These are phyloP conservation scores for Acacia concinna DNA, from an alignment of 331 rosid genomes.

Conservation along the genomic window DNA sequence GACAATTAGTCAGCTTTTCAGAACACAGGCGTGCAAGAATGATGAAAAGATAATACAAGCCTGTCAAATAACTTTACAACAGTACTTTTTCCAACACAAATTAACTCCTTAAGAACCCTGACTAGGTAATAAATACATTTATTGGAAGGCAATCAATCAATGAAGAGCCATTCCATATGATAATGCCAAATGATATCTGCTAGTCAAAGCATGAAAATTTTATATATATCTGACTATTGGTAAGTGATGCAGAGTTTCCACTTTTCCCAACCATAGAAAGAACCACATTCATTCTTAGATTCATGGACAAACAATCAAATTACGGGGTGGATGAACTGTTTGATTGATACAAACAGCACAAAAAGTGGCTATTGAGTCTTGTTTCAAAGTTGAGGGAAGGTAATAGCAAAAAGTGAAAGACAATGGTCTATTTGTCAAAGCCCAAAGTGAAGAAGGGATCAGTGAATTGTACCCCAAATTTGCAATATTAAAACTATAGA, in stretches of 20 bases:
- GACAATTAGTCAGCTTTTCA: slow-evolving; percentile 28
- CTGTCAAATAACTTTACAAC: background rate
- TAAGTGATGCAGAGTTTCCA: background rate
- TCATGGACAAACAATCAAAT: slow-evolving; percentile 1
- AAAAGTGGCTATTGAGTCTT: slow-evolving; percentile 13
- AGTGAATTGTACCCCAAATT: background rate
- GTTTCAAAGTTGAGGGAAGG: slow-evolving; percentile 1
- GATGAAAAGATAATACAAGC: background rate
- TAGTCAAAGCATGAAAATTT: slow-evolving; percentile 12
- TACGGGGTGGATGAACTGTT: background rate
- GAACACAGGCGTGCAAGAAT: slow-evolving; percentile 12
- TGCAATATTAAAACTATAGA: background rate
- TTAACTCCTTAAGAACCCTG: background rate
- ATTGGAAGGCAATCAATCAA: slow-evolving; percentile 2
- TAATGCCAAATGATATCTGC: background rate
- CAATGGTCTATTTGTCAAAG: slow-evolving; percentile 3
- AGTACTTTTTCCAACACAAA: background rate
- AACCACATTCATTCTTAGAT: background rate
- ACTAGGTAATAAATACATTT: background rate
- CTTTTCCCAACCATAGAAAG: background rate
- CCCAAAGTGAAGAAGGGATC: background rate
- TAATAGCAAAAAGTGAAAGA: slow-evolving; percentile 12
- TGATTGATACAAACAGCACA: slow-evolving; percentile 12
- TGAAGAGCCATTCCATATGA: slow-evolving; percentile 24
- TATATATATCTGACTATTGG: slow-evolving; percentile 6